These are phyloP conservation scores for Aspergillus vadensis DNA, from an alignment of 2,329 filamentous ascomycete species.

Conservation along the genomic window DNA sequence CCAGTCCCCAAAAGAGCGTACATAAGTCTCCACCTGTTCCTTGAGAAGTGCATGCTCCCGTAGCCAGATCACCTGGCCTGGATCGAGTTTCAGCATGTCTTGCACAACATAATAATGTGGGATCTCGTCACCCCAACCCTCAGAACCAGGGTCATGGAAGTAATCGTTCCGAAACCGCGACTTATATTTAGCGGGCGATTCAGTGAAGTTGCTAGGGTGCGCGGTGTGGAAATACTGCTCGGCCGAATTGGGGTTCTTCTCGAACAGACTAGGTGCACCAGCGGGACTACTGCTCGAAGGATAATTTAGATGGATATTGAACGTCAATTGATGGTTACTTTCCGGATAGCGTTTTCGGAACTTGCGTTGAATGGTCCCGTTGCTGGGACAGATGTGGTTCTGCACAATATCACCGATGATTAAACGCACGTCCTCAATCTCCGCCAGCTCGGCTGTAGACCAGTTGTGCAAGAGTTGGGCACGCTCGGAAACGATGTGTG, in stretches of 20 bases:
- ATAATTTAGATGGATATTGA: constrained; percentile 57
- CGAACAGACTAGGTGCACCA: constrained; percentile 7
- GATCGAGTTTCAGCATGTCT: constrained; percentile 65
- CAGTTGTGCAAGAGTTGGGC: constrained; percentile 62
- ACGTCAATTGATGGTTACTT: constrained; percentile 51
- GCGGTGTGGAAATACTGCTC: constrained; percentile 29
- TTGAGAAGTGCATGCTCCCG: constrained; percentile 59
- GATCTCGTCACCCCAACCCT: constrained; percentile 67
- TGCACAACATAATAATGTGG: constrained; percentile 65
- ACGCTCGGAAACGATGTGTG: constrained; percentile 53
- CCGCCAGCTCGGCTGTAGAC: constrained; percentile 56
- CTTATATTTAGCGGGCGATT: constrained; percentile 42
- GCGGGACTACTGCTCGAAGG: constrained; percentile 30
- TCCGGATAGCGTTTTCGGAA: constrained; percentile 60
- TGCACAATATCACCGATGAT: constrained; percentile 60
- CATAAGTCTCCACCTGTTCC: constrained; percentile 58
- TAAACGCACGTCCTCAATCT: constrained; percentile 60
- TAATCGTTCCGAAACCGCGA: constrained; percentile 52
- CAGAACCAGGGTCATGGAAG: constrained; percentile 56
- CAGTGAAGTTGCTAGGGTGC: constrained; percentile 22
- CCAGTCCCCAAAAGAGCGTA: constrained; percentile 58
- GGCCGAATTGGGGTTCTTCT: constrained; percentile 10
- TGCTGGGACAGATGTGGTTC: constrained; percentile 62
- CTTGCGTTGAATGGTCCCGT: constrained; percentile 61
- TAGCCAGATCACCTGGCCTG: constrained; percentile 60